Evolutionary conservation across 768 basidiomycete genomes (phyloP), one percentile per base, ranked within the genome.

Genomic region (Hypholoma fasciculare): DNA sequence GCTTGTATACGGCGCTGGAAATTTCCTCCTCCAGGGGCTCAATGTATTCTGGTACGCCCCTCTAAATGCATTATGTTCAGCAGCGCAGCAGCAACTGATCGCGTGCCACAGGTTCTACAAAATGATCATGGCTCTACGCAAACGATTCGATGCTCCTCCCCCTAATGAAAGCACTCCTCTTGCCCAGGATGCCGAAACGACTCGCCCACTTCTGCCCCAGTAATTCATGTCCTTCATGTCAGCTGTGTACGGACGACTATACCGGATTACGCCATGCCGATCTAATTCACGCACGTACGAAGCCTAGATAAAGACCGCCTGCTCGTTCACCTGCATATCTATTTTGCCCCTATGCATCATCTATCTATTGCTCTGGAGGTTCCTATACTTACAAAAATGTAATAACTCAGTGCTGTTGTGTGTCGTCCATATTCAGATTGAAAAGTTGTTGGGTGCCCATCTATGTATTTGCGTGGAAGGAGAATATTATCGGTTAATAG

Each of bases 11-110:
- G 78, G 80, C 1, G 43, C 67, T 4, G 89, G 86, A 16, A 92
- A 91, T 65, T 56, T 89, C 36, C 65, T 85, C 36, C 75, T 95
- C 9, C 87, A 92, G 63, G 75, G 78, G 3, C 76, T 96, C 20
- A 96, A 95, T 70, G 86, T 86, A 79, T 78, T 87, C 64, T 94
- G 92, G 91, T 92, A 48, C n/a, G 81, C 71, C 17, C 37, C 38
- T 42, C 19, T 40, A 49, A 26, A 12, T 7, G 30, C 26, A 50
- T 6, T 6, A 49, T 9, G 49, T 44, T 48, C n/a, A 56, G 54
- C 53, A 17, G 9, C 40, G 47, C 17, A 20, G 34, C 38, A 34
- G 30, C 17, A 34, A 38, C 57, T 56, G 9, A 52, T 14, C 59
- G 46, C 49, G 3, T 42, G 20, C 23, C 48, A 13, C 59, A 89